Conservation (phyloP, 768 basidiomycete genomes). For the Mycena vitilis region DNA sequence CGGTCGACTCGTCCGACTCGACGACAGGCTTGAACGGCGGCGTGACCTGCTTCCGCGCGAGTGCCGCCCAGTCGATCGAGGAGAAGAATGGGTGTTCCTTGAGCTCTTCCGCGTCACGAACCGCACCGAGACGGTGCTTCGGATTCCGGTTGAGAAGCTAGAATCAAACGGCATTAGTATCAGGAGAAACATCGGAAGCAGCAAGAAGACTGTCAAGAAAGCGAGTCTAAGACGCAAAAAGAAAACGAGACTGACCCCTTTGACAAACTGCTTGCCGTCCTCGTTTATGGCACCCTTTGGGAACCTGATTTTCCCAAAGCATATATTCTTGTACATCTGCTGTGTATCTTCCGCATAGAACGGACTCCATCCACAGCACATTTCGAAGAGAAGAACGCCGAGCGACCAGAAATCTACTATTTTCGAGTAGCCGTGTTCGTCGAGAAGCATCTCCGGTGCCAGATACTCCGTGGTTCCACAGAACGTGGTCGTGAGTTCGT, state of each 20-base stretch:
- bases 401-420: slow-evolving; percentile 99
- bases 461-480: slow-evolving; percentile 99
- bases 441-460: slow-evolving; percentile 97
- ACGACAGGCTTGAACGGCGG: slow-evolving; percentile 99
- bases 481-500: slow-evolving; percentile 98
- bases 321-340: slow-evolving; percentile 99
- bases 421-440: slow-evolving; percentile 98
- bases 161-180: slow-evolving; percentile 36
- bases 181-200: slow-evolving; percentile 25
- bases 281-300: slow-evolving; percentile 97
- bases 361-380: slow-evolving; percentile 99
- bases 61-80: slow-evolving; percentile 90
- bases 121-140: slow-evolving; percentile 94
- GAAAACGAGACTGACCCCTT: slow-evolving; percentile 74
- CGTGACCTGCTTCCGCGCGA: slow-evolving; percentile 88
- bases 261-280: slow-evolving; percentile 99
- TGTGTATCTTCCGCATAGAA: slow-evolving; percentile 99
- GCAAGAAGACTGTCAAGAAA: slow-evolving; percentile 29
- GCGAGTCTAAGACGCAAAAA: slow-evolving; percentile 25
- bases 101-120: slow-evolving; percentile 90
- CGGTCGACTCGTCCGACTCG: slow-evolving; percentile 97
- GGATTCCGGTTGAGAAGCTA: slow-evolving; percentile 98
- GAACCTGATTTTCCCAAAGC: slow-evolving; percentile 98
- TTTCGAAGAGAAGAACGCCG: slow-evolving; percentile 96
- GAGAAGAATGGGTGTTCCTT: slow-evolving; percentile 97